phyloP scores from a whole-genome alignment of 345 rosid species.

The Durio zibethinus region DNA sequence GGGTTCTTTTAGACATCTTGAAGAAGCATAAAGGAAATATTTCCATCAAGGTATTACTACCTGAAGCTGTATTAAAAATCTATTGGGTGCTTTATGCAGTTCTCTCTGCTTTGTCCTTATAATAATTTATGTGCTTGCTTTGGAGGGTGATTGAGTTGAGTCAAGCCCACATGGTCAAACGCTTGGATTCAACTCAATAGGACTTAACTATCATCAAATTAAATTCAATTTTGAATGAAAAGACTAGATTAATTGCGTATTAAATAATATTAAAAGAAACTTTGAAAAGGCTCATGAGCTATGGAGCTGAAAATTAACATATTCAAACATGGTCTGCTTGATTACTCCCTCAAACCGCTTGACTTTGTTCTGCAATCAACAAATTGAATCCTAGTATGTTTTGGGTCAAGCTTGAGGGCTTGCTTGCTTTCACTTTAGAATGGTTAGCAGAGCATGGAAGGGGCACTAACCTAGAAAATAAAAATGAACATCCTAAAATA shows the following conservation, averaged over 20 bases:
- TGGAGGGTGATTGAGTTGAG: not conserved
- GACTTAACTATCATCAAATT: not conserved
- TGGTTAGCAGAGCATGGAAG: not conserved
- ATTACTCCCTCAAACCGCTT: not conserved
- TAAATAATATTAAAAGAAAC: not conserved
- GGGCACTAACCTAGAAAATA: not conserved
- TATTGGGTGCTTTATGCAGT: not conserved
- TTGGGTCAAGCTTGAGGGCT: not conserved
- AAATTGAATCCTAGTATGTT: not conserved
- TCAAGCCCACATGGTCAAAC: not conserved
- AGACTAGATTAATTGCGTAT: not conserved
- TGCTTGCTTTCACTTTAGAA: not conserved
- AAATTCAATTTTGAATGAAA: not conserved
- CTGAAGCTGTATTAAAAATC: not conserved
- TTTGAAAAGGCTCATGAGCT: not conserved
- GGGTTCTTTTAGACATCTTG: slow-evolving; percentile 91
- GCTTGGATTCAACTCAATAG: not conserved
- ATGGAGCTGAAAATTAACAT: not conserved
- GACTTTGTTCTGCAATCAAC: not conserved
- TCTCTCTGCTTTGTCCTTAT: not conserved
- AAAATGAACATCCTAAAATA: not conserved
- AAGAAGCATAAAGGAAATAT: slow-evolving; percentile 98
- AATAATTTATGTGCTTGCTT: not conserved
- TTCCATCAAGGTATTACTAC: slow-evolving; percentile 73
- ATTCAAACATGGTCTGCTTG: not conserved